These are phyloP conservation scores for Fusarium concolor DNA, from an alignment of 2,329 filamentous ascomycete genomes.

Conservation along the genomic window DNA sequence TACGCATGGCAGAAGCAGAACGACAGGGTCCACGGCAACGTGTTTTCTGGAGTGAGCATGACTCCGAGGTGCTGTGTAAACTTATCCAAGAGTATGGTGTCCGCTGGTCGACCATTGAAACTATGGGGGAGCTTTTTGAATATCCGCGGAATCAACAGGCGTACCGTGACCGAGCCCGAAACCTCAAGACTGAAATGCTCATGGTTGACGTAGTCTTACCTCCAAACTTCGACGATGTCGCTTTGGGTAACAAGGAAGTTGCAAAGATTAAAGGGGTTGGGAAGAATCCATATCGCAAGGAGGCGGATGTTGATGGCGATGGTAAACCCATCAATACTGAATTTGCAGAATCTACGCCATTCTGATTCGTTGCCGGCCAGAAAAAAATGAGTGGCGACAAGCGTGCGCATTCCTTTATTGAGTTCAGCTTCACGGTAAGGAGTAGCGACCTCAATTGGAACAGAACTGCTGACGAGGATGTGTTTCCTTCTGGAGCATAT, in stretches of 20 bases:
- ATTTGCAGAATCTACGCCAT: constrained; percentile 15
- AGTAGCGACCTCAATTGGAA: not conserved
- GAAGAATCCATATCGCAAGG: constrained; percentile 63
- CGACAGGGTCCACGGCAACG: constrained; percentile 42
- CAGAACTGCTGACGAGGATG: not conserved
- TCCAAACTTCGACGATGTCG: constrained; percentile 61
- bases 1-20: constrained; percentile 27
- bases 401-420: not conserved
- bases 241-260: constrained; percentile 63
- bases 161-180: constrained; percentile 68
- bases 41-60: constrained; percentile 56
- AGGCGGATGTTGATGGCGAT: constrained; percentile 58
- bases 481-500: not conserved
- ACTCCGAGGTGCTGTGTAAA: constrained; percentile 56
- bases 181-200: constrained; percentile 65
- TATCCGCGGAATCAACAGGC: constrained; percentile 64
- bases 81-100: constrained; percentile 52
- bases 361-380: not conserved
- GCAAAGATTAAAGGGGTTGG: constrained; percentile 53
- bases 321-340: constrained; percentile 56
- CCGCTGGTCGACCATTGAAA: constrained; percentile 51
- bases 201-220: constrained; percentile 59
- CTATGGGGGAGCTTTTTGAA: constrained; percentile 54
- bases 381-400: not conserved
- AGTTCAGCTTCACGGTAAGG: not conserved